phyloP scores from a whole-genome alignment of 2,329 filamentous ascomycete species.

The Hymenoscyphus scutula region DNA sequence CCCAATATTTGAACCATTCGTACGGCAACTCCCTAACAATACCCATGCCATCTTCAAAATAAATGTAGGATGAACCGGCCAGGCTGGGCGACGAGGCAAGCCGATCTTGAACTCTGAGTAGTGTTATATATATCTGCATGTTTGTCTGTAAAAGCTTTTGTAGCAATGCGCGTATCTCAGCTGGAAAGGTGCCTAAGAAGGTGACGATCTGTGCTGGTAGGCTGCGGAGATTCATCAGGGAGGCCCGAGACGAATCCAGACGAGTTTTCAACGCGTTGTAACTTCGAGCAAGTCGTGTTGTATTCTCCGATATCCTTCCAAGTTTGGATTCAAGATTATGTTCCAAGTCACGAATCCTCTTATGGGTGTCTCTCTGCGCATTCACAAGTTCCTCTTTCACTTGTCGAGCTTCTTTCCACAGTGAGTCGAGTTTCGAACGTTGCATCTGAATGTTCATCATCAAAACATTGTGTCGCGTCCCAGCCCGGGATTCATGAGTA shows the following conservation, averaged over 20 bases:
- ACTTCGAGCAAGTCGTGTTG: background rate
- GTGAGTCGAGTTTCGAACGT: background rate
- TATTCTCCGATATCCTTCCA: background rate
- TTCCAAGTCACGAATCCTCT: background rate
- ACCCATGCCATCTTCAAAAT: constrained; percentile 10
- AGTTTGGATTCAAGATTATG: constrained; percentile 6
- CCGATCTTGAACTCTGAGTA: constrained; percentile 3
- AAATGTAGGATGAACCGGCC: background rate
- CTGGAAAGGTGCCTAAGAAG: constrained; percentile 1
- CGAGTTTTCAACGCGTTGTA: background rate
- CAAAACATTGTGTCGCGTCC: background rate
- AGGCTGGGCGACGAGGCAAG: background rate
- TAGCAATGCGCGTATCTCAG: background rate
- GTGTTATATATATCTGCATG: constrained; percentile 7
- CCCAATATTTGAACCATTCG: constrained; percentile 9
- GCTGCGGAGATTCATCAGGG: background rate
- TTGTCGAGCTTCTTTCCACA: background rate
- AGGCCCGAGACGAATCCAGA: background rate
- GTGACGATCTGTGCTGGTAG: background rate
- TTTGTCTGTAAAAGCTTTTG: constrained; percentile 3
- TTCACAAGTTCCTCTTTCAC: background rate
- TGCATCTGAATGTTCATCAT: background rate
- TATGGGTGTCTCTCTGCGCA: background rate
- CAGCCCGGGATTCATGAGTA: too few species aligned
- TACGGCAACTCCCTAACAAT: background rate